Evolutionary conservation across 768 basidiomycete species (phyloP).

Genomic region (Rhodotorula graminis): DNA sequence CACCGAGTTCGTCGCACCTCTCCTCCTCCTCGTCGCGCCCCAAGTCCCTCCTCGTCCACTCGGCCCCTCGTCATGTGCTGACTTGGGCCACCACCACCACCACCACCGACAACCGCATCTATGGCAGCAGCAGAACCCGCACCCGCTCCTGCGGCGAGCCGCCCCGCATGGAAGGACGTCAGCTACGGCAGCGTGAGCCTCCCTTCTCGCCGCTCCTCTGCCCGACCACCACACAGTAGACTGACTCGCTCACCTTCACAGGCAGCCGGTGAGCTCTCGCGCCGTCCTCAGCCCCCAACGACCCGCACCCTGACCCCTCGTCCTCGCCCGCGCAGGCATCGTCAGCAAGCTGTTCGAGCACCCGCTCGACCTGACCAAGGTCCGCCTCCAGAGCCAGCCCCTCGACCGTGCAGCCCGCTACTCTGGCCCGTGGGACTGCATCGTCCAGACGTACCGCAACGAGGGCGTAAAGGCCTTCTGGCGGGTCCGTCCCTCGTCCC

Average conservation of each 20-base stretch:
- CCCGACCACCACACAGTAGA: not conserved
- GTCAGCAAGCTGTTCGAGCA: slow-evolving; percentile 79
- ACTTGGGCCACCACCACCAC: not conserved
- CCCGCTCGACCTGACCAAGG: slow-evolving; percentile 92
- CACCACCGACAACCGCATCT: not conserved
- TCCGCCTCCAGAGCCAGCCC: slow-evolving; percentile 85
- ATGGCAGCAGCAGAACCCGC: not conserved
- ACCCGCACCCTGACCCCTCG: not conserved
- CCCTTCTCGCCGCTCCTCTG: too few species aligned
- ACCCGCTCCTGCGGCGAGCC: not conserved
- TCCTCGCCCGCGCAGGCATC: slow-evolving; percentile 68
- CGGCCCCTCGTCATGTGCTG: slow-evolving; percentile 9
- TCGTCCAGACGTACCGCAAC: slow-evolving; percentile 68
- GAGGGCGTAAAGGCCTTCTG: slow-evolving; percentile 84
- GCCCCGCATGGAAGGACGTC: slow-evolving; percentile 38
- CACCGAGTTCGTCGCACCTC: not conserved
- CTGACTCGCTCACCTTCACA: slow-evolving; percentile 29
- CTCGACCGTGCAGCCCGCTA: slow-evolving; percentile 67
- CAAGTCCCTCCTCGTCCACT: not conserved
- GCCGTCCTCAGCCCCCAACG: not conserved
- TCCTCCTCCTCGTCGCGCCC: not conserved
- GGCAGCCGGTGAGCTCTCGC: slow-evolving; percentile 5
- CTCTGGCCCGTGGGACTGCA: slow-evolving; percentile 80
- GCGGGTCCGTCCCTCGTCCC: slow-evolving; percentile 56
- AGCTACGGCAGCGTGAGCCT: slow-evolving; percentile 37